A percentile compares a stretch with the other conserved stretches of the same genome.
These are phyloP conservation scores for Zasmidium angulare DNA, from an alignment of 2,329 filamentous ascomycete genomes.

Conservation along the genomic window DNA sequence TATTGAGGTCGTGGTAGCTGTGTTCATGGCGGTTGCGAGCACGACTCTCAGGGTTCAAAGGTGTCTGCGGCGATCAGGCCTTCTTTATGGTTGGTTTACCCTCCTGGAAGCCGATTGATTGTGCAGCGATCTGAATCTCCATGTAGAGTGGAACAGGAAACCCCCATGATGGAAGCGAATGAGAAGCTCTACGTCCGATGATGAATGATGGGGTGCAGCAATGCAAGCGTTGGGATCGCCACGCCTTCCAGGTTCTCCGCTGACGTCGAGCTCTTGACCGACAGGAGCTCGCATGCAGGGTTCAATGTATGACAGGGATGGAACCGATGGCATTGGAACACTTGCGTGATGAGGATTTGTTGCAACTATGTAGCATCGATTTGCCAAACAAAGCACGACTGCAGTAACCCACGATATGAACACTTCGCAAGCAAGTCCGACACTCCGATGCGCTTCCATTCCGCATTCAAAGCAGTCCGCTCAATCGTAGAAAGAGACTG, in stretches of 20 bases:
- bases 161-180: background rate
- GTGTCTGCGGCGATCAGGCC: background rate
- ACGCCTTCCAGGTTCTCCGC: background rate
- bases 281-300: too few relatives aligned
- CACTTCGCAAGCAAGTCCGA: background rate
- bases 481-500: background rate
- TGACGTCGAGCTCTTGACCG: background rate
- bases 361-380: background rate
- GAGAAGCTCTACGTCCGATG: background rate
- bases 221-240: background rate
- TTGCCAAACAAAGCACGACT: background rate
- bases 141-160: background rate
- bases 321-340: background rate
- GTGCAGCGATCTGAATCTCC: background rate
- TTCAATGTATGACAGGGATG: background rate
- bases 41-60: background rate
- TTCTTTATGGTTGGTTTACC: conserved; percentile 3
- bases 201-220: background rate
- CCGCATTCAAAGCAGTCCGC: background rate
- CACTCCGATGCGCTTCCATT: background rate
- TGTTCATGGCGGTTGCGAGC: background rate
- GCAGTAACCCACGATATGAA: background rate
- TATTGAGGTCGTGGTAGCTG: conserved; percentile 9
- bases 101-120: too few relatives aligned
- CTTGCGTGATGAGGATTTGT: background rate